These are phyloP conservation scores for Thalassiosira pacifica DNA, from an alignment of 352 stramenopile species.

Conservation along the genomic window DNA sequence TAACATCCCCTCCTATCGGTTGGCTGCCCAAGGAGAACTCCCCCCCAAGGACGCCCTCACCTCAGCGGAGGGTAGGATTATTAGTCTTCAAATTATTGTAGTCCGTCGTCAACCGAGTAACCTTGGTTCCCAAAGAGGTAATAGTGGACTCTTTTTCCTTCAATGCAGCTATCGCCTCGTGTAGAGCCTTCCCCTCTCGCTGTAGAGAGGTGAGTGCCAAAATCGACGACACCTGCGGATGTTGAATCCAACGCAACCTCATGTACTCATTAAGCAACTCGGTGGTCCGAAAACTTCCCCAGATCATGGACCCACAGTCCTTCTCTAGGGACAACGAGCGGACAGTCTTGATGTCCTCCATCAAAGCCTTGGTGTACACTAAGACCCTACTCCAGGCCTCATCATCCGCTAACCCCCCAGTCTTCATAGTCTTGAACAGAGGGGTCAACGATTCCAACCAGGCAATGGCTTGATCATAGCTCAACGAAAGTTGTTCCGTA, in stretches of 20 bases:
- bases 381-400: conserved; percentile 94
- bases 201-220: conserved; percentile 39
- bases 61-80: conserved; percentile 3
- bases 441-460: conserved; percentile 20
- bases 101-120: conserved; percentile 81
- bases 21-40: neutral
- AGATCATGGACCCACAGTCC: conserved; percentile 23
- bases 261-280: conserved; percentile 28
- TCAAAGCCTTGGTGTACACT: conserved; percentile 20
- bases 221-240: conserved; percentile 34
- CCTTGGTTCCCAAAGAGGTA: neutral
- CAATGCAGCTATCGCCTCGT: conserved; percentile 1
- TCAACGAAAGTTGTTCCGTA: conserved; percentile 8
- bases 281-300: conserved; percentile 23
- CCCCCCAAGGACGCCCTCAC: neutral
- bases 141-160: conserved; percentile 1
- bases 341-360: conserved; percentile 7
- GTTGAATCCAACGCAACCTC: conserved; percentile 14
- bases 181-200: conserved; percentile 33
- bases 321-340: conserved; percentile 2
- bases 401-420: conserved; percentile 91
- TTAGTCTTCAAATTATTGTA: conserved; percentile 87
- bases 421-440: conserved; percentile 18
- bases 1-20: neutral
- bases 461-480: conserved; percentile 7